Percentiles rank a stretch among this genome's conserved stretches.
Conservation (phyloP, 139 green algal species). For the Microglena sp. region DNA sequence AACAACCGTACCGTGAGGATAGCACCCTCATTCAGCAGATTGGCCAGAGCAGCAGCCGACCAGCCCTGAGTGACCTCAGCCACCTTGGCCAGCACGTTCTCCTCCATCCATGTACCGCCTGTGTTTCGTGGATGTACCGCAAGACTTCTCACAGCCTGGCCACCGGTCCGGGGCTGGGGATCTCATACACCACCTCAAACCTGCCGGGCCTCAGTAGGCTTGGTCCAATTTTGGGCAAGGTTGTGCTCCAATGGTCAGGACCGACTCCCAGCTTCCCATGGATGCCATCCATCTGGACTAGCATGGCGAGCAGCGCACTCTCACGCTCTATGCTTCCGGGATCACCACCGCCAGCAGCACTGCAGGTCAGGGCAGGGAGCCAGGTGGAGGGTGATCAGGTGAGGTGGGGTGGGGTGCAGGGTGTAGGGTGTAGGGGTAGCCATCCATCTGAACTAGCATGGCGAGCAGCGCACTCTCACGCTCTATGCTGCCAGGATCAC, state of each 20-base stretch:
- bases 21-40: slow-evolving; percentile 61
- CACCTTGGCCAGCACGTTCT: slow-evolving; percentile 29
- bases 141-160: too few relatives aligned
- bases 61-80: slow-evolving; percentile 35
- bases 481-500: slow-evolving; percentile 45
- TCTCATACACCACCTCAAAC: slow-evolving; percentile 44
- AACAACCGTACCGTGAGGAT: slow-evolving; percentile 49
- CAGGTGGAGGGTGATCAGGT: too few relatives aligned
- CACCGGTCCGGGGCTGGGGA: slow-evolving; percentile 31
- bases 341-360: too few relatives aligned
- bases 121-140: too few relatives aligned
- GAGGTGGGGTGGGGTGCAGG: too few relatives aligned
- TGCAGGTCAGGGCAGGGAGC: too few relatives aligned
- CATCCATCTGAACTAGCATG: slow-evolving; percentile 55
- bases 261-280: slow-evolving; percentile 32
- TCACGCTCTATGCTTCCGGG: slow-evolving; percentile 47
- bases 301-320: slow-evolving; percentile 47
- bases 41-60: slow-evolving; percentile 52
- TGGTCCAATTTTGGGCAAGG: slow-evolving; percentile 56
- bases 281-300: slow-evolving; percentile 58
- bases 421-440: too few relatives aligned
- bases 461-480: slow-evolving; percentile 49
- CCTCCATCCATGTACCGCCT: slow-evolving; percentile 29
- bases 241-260: slow-evolving; percentile 69
- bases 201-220: slow-evolving; percentile 56